Conservation (phyloP, 495 filamentous ascomycete species). For the Eremomyces bilateralis region DNA sequence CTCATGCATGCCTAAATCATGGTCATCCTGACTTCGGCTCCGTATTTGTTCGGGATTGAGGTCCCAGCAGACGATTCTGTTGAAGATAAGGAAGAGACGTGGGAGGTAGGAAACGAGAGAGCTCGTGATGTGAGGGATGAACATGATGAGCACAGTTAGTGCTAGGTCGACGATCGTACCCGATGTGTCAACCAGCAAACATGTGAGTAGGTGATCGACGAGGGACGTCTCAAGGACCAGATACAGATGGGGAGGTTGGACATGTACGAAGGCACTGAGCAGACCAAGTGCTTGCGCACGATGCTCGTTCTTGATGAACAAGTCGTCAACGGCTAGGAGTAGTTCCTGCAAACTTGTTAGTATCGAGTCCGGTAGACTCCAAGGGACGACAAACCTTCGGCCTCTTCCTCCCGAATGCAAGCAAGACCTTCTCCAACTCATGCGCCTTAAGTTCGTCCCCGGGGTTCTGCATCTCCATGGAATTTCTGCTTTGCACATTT, state of each 20-base stretch:
- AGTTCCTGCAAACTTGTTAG: constrained; percentile 28
- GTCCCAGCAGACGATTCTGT: constrained; percentile 53
- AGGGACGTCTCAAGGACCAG: constrained; percentile 42
- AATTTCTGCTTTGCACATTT: background rate
- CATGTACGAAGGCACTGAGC: constrained; percentile 39
- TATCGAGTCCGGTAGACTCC: constrained; percentile 1
- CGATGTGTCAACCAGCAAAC: constrained; percentile 48
- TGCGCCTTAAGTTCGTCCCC: constrained; percentile 26
- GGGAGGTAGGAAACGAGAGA: constrained; percentile 38
- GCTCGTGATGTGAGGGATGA: constrained; percentile 51
- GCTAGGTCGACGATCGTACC: constrained; percentile 44
- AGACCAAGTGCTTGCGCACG: constrained; percentile 35
- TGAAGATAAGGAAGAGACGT: constrained; percentile 54
- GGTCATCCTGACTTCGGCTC: constrained; percentile 1
- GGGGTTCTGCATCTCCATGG: constrained; percentile 19
- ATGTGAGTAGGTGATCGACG: constrained; percentile 42
- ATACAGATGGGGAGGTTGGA: constrained; percentile 50
- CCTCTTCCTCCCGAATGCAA: constrained; percentile 39
- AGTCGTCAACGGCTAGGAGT: constrained; percentile 33
- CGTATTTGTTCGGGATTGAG: constrained; percentile 9
- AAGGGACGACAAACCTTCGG: constrained; percentile 31
- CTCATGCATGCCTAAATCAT: background rate
- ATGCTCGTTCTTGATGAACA: constrained; percentile 34
- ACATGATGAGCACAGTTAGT: constrained; percentile 46
- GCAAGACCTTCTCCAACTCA: constrained; percentile 27